Percentiles rank a stretch among this genome's conserved stretches.
Evolutionary conservation across 768 basidiomycete genomes (phyloP).

Genomic region (Trametes punicea): DNA sequence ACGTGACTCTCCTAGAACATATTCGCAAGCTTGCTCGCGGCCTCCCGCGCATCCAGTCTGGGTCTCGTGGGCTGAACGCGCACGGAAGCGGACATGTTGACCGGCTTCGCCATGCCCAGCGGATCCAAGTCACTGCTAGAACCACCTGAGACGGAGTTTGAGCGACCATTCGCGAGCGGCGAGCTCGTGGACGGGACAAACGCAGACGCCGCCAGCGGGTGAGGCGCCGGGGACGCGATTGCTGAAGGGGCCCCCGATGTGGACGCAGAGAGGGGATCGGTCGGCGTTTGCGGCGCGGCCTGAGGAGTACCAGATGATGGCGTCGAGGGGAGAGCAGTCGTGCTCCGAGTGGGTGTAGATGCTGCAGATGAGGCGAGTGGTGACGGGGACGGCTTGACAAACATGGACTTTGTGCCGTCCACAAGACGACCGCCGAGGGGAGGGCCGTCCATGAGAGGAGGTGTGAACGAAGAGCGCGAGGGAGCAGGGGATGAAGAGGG

Average conservation of each 20-base stretch:
- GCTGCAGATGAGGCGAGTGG: slow-evolving; percentile 31
- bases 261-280: slow-evolving; percentile 18
- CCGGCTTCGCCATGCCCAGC: slow-evolving; percentile 56
- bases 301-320: slow-evolving; percentile 23
- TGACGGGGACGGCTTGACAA: slow-evolving; percentile 50
- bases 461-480: slow-evolving; percentile 29
- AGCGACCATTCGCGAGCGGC: slow-evolving; percentile 12
- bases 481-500: slow-evolving; percentile 43
- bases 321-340: slow-evolving; percentile 18
- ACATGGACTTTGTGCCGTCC: slow-evolving; percentile 82
- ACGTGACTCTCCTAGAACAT: slow-evolving; percentile 53
- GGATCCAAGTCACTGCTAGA: slow-evolving; percentile 48
- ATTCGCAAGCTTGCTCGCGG: slow-evolving; percentile 87
- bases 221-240: slow-evolving; percentile 1
- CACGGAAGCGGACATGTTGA: slow-evolving; percentile 69
- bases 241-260: slow-evolving; percentile 11
- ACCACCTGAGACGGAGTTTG: slow-evolving; percentile 7
- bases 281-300: not conserved
- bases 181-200: slow-evolving; percentile 11
- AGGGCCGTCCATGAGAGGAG: slow-evolving; percentile 39
- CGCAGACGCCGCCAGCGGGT: slow-evolving; percentile 14
- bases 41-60: slow-evolving; percentile 78
- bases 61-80: slow-evolving; percentile 68
- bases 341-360: slow-evolving; percentile 2
- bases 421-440: slow-evolving; percentile 63